Evolutionary conservation across 176 grass and related monocot genomes (phyloP), one percentile per base, ranked within the genome.

Genomic region (Eragrostis curvula): DNA sequence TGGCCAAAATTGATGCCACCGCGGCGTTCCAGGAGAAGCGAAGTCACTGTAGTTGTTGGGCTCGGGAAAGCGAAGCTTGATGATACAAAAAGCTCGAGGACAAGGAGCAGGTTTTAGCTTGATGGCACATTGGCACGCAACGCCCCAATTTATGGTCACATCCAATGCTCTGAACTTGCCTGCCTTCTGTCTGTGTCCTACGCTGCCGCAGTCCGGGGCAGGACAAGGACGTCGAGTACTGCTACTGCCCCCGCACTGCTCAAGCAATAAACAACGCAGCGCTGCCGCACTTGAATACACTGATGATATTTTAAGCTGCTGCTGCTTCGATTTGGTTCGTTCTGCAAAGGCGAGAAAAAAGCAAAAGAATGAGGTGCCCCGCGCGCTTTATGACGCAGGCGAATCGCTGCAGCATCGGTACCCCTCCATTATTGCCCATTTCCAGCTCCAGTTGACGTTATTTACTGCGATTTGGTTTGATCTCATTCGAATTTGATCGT

Each of bases 121-220:
- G 70, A 52, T 32, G 70, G 18, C 44, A 42, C 58, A 41, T 36
- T 36, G 32, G 58, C 42, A 46, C 67, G 32, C 41, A 25, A 23
- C 9, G n/a, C n/a, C 43, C n/a, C 45, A 43, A 83, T 74, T 74
- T 74, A 74, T 74, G 70, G 70, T 45, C 70, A 27, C 61, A 67
- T 41, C 14, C 17, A 51, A 79, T 66, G 46, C 77, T 32, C 77
- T 79, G 77, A 62, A 66, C 28, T 23, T 39, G 18, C 32, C 53
- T 17, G 36, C 9, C 8, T 24, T 2, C 5, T 40, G 30, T 46
- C 7, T 58, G 29, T 0, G 18, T 3, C 5, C 12, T 15, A 32
- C 32, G 27, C 63, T 40, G 30, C 63, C 18, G 6, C 24, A 48
- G 2, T 27, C 45, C 45, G 16, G 5, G 28, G 29, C 29, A 30